A percentile compares a stretch with the other conserved stretches of the same genome.
Evolutionary conservation across 345 rosid species (phyloP).

Genomic region (Leavenworthia alabamica): DNA sequence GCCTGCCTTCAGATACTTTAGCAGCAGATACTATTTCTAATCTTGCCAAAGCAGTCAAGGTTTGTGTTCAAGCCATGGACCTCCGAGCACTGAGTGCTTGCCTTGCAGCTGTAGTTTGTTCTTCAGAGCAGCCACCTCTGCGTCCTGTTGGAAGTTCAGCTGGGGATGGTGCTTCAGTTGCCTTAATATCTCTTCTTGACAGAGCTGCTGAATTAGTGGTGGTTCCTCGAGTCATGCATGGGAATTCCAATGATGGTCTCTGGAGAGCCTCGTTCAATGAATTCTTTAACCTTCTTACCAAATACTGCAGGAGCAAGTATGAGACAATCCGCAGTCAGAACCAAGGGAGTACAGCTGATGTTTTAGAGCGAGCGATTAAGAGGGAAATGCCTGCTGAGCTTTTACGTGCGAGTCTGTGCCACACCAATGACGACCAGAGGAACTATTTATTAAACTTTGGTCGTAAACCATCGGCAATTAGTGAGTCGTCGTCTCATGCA

Average conservation of each 20-base stretch:
- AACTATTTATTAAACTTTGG: slow-evolving; percentile 71
- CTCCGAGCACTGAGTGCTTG: slow-evolving; percentile 89
- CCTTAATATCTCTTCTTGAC: slow-evolving; percentile 76
- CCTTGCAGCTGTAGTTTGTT: slow-evolving; percentile 95
- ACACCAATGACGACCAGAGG: slow-evolving; percentile 75
- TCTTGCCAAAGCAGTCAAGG: slow-evolving; percentile 64
- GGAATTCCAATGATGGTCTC: slow-evolving; percentile 52
- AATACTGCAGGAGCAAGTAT: slow-evolving; percentile 86
- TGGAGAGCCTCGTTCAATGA: slow-evolving; percentile 98
- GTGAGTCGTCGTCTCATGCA: slow-evolving; percentile 41
- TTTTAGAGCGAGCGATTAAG: slow-evolving; percentile 59
- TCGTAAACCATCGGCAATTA: slow-evolving; percentile 46
- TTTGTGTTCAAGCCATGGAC: slow-evolving; percentile 74
- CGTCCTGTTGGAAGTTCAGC: slow-evolving; percentile 85
- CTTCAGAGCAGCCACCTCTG: slow-evolving; percentile 95
- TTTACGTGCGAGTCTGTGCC: slow-evolving; percentile 85
- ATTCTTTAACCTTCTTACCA: slow-evolving; percentile 84
- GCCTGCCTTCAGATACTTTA: slow-evolving; percentile 53
- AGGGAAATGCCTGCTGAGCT: slow-evolving; percentile 97
- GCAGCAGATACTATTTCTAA: slow-evolving; percentile 60
- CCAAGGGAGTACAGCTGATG: slow-evolving; percentile 42
- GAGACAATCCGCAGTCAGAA: slow-evolving; percentile 58
- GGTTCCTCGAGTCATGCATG: slow-evolving; percentile 42
- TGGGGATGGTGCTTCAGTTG: slow-evolving; percentile 81
- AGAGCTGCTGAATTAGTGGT: slow-evolving; percentile 60